Evolutionary conservation across 1,284 basidiomycete species (phyloP), one percentile per base, ranked within the genome.

Genomic region (Trichosporon inkin): DNA sequence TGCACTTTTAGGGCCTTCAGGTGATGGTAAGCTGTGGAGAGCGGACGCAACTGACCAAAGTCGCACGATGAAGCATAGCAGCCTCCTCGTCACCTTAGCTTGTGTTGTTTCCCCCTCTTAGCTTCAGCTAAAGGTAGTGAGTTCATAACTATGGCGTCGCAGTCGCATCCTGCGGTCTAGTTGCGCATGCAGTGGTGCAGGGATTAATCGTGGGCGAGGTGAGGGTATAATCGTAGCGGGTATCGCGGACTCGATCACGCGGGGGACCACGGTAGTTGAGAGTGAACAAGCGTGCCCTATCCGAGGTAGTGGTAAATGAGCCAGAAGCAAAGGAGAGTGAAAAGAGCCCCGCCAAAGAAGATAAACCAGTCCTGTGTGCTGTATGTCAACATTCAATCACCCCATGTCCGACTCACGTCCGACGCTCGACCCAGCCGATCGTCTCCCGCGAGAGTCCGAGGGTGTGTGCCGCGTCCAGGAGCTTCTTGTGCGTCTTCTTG

Each of bases 361-460:
- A 96, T 93, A 68, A 90, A 93, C 81, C 88, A 90, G 72, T 97
- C 93, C 76, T 94, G 92, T 39, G 87, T 90, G 74, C 91, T 93
- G 72, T 17, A 32, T 10, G 55, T 55, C 61, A 67, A 58, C 68
- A 66, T 55, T 10, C 8, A 13, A n/a, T 8, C 19, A 22, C n/a
- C 3, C 6, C 13, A n/a, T 17, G 2, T 14, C 7, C 3, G 5
- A 78, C 81, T 70, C 71, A 91, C 87, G 90, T 94, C 75, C 93
- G 82, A 67, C 87, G 84, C 74, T 97, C 94, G 67, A 97, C 92
- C 90, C 92, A 97, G 2, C 89, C 86, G 75, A 97, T 96, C 22
- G 94, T 92, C 74, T 94, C 85, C 64, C 92, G 83, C 74, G 91
- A 92, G 69, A 97, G 79, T 0, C 94, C 94, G 53, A 97, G 78